phyloP scores from a whole-genome alignment of 768 basidiomycete genomes.

The Mrakia hoshinonis region DNA sequence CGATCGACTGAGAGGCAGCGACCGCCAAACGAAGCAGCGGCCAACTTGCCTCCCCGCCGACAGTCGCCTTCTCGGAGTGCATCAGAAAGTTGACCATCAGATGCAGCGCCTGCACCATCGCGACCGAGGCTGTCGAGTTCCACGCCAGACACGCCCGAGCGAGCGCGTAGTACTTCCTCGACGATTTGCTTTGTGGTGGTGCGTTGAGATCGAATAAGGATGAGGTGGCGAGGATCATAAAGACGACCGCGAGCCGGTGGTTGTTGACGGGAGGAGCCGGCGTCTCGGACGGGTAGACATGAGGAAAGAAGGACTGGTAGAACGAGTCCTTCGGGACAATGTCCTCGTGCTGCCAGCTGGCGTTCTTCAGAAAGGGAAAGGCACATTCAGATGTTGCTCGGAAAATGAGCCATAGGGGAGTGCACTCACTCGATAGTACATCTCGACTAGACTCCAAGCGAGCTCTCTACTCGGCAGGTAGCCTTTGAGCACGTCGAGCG shows the following conservation, averaged over 20 bases:
- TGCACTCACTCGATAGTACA: not conserved
- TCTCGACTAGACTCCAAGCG: not conserved
- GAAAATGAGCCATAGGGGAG: not conserved
- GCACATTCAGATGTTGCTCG: not conserved
- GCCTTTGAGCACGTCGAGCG: not conserved
- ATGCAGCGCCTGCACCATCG: conserved; percentile 6
- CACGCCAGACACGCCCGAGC: conserved; percentile 17
- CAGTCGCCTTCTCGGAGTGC: not conserved
- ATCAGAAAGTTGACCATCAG: conserved; percentile 25
- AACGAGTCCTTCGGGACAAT: conserved; percentile 1
- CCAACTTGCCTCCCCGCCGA: conserved; percentile 15
- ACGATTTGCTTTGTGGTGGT: conserved; percentile 32
- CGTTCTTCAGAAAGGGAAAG: not conserved
- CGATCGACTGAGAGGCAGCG: conserved; percentile 8
- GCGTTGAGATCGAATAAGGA: conserved; percentile 52
- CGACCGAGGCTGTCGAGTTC: conserved; percentile 20
- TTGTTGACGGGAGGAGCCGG: conserved; percentile 25
- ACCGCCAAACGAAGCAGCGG: conserved; percentile 17
- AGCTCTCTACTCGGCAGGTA: not conserved
- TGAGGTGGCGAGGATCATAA: conserved; percentile 58
- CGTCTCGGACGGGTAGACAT: conserved; percentile 2
- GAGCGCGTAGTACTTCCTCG: conserved; percentile 21
- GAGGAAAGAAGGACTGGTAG: conserved; percentile 5
- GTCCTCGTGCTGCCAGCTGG: conserved; percentile 16
- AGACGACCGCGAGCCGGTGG: conserved; percentile 57